Base-by-base conservation (phyloP, 441 rosid genomes). In the Gossypium schwendimanii region DNA sequence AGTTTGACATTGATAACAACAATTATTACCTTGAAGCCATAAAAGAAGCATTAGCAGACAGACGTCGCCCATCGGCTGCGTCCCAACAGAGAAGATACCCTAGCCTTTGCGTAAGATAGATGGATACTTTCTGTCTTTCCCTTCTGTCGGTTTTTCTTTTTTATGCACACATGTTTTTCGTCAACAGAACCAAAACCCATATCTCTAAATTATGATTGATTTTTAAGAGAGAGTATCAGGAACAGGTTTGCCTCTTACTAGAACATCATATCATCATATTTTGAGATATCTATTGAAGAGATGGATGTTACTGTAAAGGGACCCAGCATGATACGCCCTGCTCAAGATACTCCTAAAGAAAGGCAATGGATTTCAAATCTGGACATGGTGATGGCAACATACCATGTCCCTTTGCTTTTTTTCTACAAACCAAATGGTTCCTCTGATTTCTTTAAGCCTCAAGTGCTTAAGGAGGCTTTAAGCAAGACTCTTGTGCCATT, bases 391-490 rank as follows among this genome's bases (percentile, higher is more conserved):
- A 17, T 15, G 21, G 63, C 67, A 0, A 59, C n/a, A 20, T 8
- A 17, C 41, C 76, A 81, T 50, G 10, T 77, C 3, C 78, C 76
- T 0, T 33, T 53, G 0, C 70, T 81, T 0, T 69, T 45, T 33
- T 72, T 82, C 49, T 87, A 82, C 68, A 66, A 65, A 65, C 71
- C 82, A 2, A 20, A 57, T 6, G 78, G 70, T 6, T 66, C 72
- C 1, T 39, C 74, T 1, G 67, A 80, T 18, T 78, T 82, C 65
- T 82, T 82, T 53, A 76, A 81, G 1, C 47, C 75, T 9, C 1
- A n/a, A 1, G 80, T 76, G 54, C 75, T 87, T 12, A 79, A 81
- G 57, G 82, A 79, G 8, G 82, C 89, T 4, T 63, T 88, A 5
- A 70, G 84, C 68, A 73, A 73, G 28, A 84, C 79, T 57, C 82